Base-by-base conservation (phyloP, 352 stramenopile genomes). In the Pseudoperonospora humuli region DNA sequence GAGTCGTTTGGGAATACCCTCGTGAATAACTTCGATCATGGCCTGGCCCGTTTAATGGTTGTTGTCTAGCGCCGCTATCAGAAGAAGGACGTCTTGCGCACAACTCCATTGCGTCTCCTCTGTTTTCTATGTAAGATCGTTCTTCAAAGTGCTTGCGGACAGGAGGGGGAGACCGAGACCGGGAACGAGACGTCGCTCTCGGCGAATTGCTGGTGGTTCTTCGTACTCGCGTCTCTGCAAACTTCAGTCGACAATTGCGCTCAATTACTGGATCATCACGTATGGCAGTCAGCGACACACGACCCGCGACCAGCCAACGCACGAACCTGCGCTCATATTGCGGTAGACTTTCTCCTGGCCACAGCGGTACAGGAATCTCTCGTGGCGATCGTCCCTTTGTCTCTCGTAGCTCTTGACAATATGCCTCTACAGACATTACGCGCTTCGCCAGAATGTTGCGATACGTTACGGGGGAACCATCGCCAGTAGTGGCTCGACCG, bases 321-420 rank as follows among this genome's bases (percentile, higher is more conserved):
- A 7, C 11, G 36, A 75, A 75, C 3, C 41, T 27, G 10, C 35
- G 34, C 29, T 75, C 60, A 29, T 54, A 68, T 15, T 69, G 45
- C 17, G 46, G 45, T 3, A 45, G n/a, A 32, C 20, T 57, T 38
- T 75, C 64, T 5, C 53, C 57, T 5, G 57, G 39, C 49, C 52
- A 64, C 5, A 67, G 50, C 9, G 61, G 57, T n/a, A 67, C 57
- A 5, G 57, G 54, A 13, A 68, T 62, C 25, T 59, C 42, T 3
- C 21, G 25, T 8, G 31, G 26, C 18, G 33, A n/a, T 4, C 39
- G 41, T 1, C 49, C 18, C 11, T 37, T 36, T 5, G 38, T 28
- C 14, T 48, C 54, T 2, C 42, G 37, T 10, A 54, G 10, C 20
- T 63, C 54, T 11, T 54, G 31, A 24, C 42, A 47, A 19, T 54